Evolutionary conservation across 2,329 filamentous ascomycete genomes (phyloP).

Genomic region (Colletotrichum sp.): DNA sequence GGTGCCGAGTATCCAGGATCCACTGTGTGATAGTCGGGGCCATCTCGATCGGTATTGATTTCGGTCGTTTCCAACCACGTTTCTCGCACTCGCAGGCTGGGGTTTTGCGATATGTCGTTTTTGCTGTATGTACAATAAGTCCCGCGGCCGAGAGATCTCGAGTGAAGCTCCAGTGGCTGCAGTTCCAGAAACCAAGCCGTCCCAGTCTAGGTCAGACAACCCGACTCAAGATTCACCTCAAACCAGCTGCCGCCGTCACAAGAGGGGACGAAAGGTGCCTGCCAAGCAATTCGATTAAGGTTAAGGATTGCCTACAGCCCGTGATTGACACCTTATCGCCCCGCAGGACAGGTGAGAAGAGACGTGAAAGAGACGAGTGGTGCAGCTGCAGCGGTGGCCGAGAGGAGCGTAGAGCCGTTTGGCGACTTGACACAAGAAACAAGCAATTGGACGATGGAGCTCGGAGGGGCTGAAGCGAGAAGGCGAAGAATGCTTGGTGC

Average conservation of each 20-base stretch:
- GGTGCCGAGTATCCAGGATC: conserved; percentile 63
- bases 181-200: neutral
- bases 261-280: neutral
- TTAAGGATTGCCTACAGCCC: neutral
- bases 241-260: neutral
- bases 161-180: neutral
- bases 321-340: neutral
- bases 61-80: neutral
- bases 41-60: conserved; percentile 8
- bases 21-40: conserved; percentile 58
- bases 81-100: neutral
- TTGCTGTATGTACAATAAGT: neutral
- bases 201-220: neutral
- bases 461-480: neutral
- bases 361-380: neutral
- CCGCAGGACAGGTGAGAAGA: neutral
- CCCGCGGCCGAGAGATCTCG: neutral
- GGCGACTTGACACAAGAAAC: neutral
- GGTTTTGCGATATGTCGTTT: neutral
- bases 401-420: neutral
- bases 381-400: neutral
- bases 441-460: conserved; percentile 4
- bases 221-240: neutral
- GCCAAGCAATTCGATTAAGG: conserved; percentile 7
- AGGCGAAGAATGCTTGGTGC: neutral